These are phyloP conservation scores for Backusella macrospora DNA, from an alignment of 192 early-diverging fungal species.

Conservation along the genomic window DNA sequence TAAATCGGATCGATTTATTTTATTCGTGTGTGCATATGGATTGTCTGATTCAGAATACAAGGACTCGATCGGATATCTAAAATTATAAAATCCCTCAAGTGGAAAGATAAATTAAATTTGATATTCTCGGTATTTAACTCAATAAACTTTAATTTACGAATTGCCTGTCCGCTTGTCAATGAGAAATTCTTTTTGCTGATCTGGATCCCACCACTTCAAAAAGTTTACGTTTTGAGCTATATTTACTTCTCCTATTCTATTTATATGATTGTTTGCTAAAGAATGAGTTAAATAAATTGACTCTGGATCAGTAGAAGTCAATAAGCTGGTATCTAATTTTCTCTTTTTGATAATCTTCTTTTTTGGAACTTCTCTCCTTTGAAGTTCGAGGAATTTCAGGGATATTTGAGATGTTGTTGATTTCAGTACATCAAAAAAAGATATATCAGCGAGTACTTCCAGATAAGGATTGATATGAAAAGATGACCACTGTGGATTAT, in stretches of 20 bases:
- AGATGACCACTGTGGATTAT: conserved; percentile 38
- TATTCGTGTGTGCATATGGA: not conserved
- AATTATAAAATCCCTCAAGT: not conserved
- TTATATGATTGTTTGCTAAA: not conserved
- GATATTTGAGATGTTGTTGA: not conserved
- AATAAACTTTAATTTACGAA: conserved; percentile 37
- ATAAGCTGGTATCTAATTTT: not conserved
- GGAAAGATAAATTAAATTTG: conserved; percentile 3
- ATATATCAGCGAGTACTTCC: not conserved
- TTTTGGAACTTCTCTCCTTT: not conserved
- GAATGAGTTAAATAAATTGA: not conserved
- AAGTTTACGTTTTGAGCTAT: not conserved
- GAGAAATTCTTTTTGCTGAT: conserved; percentile 22
- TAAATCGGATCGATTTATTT: not conserved
- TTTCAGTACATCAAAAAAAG: not conserved
- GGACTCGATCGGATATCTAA: not conserved
- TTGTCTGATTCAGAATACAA: not conserved
- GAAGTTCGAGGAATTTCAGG: not conserved
- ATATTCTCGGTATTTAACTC: not conserved
- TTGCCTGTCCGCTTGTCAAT: conserved; percentile 45
- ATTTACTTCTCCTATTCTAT: not conserved
- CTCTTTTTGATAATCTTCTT: not conserved
- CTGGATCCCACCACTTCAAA: conserved; percentile 38
- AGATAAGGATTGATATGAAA: conserved; percentile 3
- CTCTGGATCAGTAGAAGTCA: not conserved